phyloP scores from a whole-genome alignment of 2,329 filamentous ascomycete species.

The Diaporthe amygdali region DNA sequence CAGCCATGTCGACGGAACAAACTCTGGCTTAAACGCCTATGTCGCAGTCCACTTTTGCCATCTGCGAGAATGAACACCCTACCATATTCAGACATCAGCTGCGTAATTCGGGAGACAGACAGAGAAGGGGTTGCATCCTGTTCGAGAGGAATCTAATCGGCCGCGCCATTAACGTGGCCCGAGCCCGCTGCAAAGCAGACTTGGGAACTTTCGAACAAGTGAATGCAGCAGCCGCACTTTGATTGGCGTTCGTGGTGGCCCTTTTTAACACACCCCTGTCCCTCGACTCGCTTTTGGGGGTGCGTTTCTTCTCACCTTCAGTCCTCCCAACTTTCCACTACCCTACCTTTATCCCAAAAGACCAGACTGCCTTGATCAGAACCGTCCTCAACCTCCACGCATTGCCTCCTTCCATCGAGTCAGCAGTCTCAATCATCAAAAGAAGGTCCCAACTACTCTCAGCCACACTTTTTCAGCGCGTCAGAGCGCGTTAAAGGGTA shows the following conservation, averaged over 20 bases:
- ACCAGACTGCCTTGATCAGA: background rate
- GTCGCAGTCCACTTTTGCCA: background rate
- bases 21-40: background rate
- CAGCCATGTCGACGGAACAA: background rate
- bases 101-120: background rate
- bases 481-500: constrained; percentile 35
- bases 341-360: constrained; percentile 16
- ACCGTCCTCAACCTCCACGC: constrained; percentile 3
- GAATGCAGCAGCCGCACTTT: constrained; percentile 18
- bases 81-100: background rate
- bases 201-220: background rate
- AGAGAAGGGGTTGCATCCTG: background rate
- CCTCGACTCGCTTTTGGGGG: constrained; percentile 22
- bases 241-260: constrained; percentile 13
- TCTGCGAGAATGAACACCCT: background rate
- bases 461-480: constrained; percentile 42
- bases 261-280: constrained; percentile 18
- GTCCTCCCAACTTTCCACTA: constrained; percentile 17
- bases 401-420: background rate
- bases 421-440: constrained; percentile 1
- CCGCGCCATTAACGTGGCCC: background rate
- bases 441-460: background rate
- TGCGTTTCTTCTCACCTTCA: constrained; percentile 20
- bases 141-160: background rate
- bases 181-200: background rate